Evolutionary conservation across 2,329 filamentous ascomycete genomes (phyloP).

Genomic region (Clonostachys sp.): DNA sequence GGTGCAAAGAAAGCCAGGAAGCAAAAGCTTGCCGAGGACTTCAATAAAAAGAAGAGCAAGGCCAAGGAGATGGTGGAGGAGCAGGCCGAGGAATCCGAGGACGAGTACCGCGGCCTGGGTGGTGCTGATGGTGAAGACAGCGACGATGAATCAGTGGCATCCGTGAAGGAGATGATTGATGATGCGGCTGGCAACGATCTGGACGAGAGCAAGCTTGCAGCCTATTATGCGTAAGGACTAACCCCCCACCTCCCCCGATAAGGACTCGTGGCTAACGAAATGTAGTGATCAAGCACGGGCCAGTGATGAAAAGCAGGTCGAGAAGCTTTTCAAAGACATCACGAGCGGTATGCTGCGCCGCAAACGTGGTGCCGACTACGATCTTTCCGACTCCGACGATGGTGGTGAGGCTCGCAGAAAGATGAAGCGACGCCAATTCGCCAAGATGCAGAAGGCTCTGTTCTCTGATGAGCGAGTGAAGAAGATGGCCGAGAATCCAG

Average conservation of each 20-base stretch:
- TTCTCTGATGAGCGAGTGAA: constrained; percentile 85
- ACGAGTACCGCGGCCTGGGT: constrained; percentile 93
- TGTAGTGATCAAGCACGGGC: constrained; percentile 71
- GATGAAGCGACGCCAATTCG: constrained; percentile 82
- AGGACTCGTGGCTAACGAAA: constrained; percentile 5
- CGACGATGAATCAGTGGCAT: constrained; percentile 64
- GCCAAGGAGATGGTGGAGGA: constrained; percentile 87
- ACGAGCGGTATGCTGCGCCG: constrained; percentile 83
- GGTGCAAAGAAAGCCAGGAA: constrained; percentile 53
- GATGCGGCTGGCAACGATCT: constrained; percentile 73
- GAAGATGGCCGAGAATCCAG: constrained; percentile 84
- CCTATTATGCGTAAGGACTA: constrained; percentile 80
- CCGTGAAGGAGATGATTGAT: constrained; percentile 85
- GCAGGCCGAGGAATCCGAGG: constrained; percentile 94
- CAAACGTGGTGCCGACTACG: constrained; percentile 76
- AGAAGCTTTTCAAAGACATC: constrained; percentile 89
- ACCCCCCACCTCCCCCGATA: background rate
- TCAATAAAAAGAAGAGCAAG: constrained; percentile 82
- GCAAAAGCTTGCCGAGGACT: constrained; percentile 46
- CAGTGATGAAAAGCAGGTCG: constrained; percentile 80
- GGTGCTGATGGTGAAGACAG: constrained; percentile 85
- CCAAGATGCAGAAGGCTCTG: constrained; percentile 85
- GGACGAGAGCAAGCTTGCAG: constrained; percentile 77
- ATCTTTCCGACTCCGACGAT: constrained; percentile 88
- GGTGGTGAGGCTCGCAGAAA: constrained; percentile 72